Base-by-base conservation (phyloP, 768 basidiomycete species). In the Paxillus ammoniavirescens region DNA sequence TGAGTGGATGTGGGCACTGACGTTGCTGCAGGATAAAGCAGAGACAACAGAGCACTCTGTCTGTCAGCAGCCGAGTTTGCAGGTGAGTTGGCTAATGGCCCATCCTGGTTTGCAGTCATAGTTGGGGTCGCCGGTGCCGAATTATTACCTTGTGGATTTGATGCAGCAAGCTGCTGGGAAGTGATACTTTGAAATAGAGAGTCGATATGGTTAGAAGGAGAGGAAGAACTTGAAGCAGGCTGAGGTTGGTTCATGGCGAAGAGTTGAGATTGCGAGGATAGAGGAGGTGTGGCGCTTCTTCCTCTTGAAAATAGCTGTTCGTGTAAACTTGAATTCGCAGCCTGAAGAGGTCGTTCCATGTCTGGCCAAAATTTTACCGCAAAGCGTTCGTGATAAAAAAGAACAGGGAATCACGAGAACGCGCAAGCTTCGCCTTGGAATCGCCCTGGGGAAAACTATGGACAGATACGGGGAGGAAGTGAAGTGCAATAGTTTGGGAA, bases 31-130 rank as follows among this genome's bases (percentile, higher is more conserved):
- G 81, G 73, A 55, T 86, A 78, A 17, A 91, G 77, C 30, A 91
- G 75, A 54, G 85, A 85, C 42, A 92, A 75, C 46, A 93, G 75
- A 0, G 89, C 87, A 62, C 79, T 89, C 72, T 92, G 89, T 54
- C 86, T 78, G 50, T 92, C 89, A 0, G 80, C 71, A 50, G 80
- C 70, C 59, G 75, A 72, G 56, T 53, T 42, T 59, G 36, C 21
- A 37, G 65, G 63, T 41, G 70, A 73, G 51, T 75, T 68, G 50
- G 73, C 69, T 31, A 81, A 72, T 42, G 77, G 64, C 23, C 77
- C 70, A 30, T 75, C 73, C 52, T 73, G 67, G 53, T 73, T 67
- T 38, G 76, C 67, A 21, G 81, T 56, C 51, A 73, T 66, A 28
- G 69, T 68, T 9, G 85, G 61, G 67, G 78, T 67, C 61, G 72